Percentiles rank a stretch among this genome's conserved stretches.
Evolutionary conservation across 345 rosid species (phyloP).

Genomic region (Rhodomyrtus tomentosa): DNA sequence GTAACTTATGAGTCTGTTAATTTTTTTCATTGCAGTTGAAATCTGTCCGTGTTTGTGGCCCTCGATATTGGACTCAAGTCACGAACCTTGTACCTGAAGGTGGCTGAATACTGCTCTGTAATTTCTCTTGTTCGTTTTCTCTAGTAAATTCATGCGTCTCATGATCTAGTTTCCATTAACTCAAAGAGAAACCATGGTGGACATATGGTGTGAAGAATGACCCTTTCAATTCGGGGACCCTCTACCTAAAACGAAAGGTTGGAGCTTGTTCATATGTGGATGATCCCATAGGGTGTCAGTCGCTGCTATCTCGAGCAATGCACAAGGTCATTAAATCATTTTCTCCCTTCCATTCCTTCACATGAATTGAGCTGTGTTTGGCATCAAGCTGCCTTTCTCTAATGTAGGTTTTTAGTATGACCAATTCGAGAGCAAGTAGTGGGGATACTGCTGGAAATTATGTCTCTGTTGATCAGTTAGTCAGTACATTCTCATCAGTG

Average conservation of each 20-base stretch:
- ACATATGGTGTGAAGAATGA: conserved; percentile 51
- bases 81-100: conserved; percentile 86
- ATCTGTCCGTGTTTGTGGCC: conserved; percentile 77
- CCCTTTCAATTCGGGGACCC: conserved; percentile 78
- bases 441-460: conserved; percentile 26
- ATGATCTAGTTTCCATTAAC: background rate
- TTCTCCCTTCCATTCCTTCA: background rate
- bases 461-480: conserved; percentile 73
- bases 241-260: conserved; percentile 83
- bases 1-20: background rate
- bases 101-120: conserved; percentile 9
- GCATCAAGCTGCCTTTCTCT: background rate
- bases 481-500: conserved; percentile 90
- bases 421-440: conserved; percentile 28
- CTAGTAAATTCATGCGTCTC: background rate
- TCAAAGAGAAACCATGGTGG: conserved; percentile 90
- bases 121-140: background rate
- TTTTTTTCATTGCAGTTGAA: conserved; percentile 59
- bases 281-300: conserved; percentile 91
- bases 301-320: conserved; percentile 89
- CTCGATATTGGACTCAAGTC: conserved; percentile 93
- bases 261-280: conserved; percentile 97
- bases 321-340: conserved; percentile 55
- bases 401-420: conserved; percentile 72
- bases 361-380: background rate